These are phyloP conservation scores for Hypoxylon rickii DNA, from an alignment of 495 filamentous ascomycete genomes.

Conservation along the genomic window DNA sequence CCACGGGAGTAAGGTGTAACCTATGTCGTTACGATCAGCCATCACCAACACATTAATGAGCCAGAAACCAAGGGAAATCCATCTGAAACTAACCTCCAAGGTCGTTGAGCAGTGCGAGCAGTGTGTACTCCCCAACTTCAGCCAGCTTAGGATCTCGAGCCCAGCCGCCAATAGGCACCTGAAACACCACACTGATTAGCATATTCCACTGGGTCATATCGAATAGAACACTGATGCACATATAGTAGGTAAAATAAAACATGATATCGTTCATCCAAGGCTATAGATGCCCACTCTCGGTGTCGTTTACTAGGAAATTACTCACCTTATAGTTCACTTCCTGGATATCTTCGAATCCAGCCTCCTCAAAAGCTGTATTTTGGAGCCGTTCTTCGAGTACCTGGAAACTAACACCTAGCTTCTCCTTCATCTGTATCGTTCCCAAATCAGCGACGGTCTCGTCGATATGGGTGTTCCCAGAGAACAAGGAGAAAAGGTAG, in stretches of 20 bases:
- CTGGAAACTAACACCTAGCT: conserved; percentile 18
- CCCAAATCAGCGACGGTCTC: background rate
- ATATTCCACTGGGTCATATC: no score
- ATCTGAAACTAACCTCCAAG: conserved; percentile 19
- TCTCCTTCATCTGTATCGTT: conserved; percentile 3
- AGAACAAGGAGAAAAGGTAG: background rate
- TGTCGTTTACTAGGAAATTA: no score
- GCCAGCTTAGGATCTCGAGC: conserved; percentile 60
- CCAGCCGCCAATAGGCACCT: conserved; percentile 25
- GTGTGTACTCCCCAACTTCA: conserved; percentile 27
- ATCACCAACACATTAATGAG: no score
- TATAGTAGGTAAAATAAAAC: no score
- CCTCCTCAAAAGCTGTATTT: conserved; percentile 59
- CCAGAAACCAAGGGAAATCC: background rate
- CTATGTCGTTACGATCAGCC: conserved; percentile 1
- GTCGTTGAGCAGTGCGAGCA: conserved; percentile 28
- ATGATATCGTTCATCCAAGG: no score
- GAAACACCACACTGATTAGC: background rate
- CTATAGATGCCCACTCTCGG: no score
- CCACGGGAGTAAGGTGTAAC: conserved; percentile 31
- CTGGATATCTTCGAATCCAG: conserved; percentile 60
- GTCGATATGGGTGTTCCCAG: background rate
- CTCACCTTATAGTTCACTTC: conserved; percentile 19
- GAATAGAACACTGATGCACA: no score
- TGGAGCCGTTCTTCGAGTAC: conserved; percentile 50